Evolutionary conservation across 2,329 filamentous ascomycete genomes (phyloP).

Genomic region (Fusarium sp.): DNA sequence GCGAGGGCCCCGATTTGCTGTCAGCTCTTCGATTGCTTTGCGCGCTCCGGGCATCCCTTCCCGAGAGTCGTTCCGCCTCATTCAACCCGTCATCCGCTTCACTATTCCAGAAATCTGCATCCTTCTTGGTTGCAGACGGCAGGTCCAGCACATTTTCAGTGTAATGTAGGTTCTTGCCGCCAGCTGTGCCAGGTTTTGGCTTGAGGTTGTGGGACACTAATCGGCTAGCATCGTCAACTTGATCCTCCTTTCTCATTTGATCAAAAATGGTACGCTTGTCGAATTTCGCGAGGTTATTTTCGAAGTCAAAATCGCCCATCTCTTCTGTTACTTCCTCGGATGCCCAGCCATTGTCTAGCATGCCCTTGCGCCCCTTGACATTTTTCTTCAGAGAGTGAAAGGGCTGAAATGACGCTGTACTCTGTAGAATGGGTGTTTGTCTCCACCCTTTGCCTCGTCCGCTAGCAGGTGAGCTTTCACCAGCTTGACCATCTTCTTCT

Average conservation of each 20-base stretch:
- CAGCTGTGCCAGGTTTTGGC: conserved; percentile 75
- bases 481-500: conserved; percentile 45
- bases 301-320: conserved; percentile 94
- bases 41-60: conserved; percentile 64
- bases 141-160: conserved; percentile 90
- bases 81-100: conserved; percentile 74
- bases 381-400: conserved; percentile 71
- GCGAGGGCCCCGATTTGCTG: conserved; percentile 62
- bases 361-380: conserved; percentile 59
- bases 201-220: conserved; percentile 88
- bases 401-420: conserved; percentile 72
- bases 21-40: conserved; percentile 65
- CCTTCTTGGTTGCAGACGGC: conserved; percentile 57
- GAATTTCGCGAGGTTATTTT: conserved; percentile 89
- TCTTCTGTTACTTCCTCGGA: conserved; percentile 97
- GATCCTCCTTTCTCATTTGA: conserved; percentile 89
- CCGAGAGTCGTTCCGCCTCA: conserved; percentile 61
- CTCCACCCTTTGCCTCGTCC: conserved; percentile 68
- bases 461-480: conserved; percentile 47
- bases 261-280: conserved; percentile 94
- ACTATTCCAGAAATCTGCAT: conserved; percentile 77
- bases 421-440: conserved; percentile 71
- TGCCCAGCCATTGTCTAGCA: conserved; percentile 84
- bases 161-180: conserved; percentile 91
- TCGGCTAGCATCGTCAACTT: conserved; percentile 89